These are phyloP conservation scores for Immersiporthe knoxdaviesiana DNA, from an alignment of 2,329 filamentous ascomycete species.

Conservation along the genomic window DNA sequence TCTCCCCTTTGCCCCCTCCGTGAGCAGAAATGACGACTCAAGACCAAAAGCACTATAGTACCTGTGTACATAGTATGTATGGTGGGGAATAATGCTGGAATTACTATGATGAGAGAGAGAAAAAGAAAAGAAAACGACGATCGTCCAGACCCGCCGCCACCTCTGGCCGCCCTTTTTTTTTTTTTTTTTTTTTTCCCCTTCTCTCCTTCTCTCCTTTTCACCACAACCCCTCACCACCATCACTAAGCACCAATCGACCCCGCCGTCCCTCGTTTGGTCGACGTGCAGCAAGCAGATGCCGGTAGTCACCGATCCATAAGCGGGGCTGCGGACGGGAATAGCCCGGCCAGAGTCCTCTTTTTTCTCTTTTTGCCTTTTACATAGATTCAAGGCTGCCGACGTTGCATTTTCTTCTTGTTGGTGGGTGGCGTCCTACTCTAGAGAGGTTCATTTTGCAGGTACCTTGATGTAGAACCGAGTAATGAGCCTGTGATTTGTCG, in stretches of 20 bases:
- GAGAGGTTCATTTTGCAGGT: no score
- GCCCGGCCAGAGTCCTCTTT: not conserved
- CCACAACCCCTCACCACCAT: not conserved
- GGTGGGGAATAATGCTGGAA: not conserved
- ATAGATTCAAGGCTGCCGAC: not conserved
- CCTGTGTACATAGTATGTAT: no score
- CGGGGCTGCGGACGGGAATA: conserved; percentile 2
- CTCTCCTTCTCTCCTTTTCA: not conserved
- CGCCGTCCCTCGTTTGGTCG: not conserved
- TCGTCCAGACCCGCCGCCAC: not conserved
- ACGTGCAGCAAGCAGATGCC: conserved; percentile 5
- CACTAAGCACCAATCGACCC: not conserved
- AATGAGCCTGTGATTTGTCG: not conserved
- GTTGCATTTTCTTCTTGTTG: not conserved
- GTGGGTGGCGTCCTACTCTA: not conserved
- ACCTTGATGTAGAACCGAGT: not conserved
- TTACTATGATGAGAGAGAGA: no score
- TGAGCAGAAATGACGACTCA: not conserved
- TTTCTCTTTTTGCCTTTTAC: not conserved
- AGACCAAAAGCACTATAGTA: not conserved
- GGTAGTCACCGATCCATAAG: not conserved
- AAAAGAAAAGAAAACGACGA: not conserved
- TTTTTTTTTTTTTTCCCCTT: no score
- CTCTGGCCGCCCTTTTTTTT: not conserved
- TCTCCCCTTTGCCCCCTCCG: not conserved